Evolutionary conservation across 2,329 filamentous ascomycete genomes (phyloP), one percentile per base, ranked within the genome.

Genomic region (Fusarium redolens): DNA sequence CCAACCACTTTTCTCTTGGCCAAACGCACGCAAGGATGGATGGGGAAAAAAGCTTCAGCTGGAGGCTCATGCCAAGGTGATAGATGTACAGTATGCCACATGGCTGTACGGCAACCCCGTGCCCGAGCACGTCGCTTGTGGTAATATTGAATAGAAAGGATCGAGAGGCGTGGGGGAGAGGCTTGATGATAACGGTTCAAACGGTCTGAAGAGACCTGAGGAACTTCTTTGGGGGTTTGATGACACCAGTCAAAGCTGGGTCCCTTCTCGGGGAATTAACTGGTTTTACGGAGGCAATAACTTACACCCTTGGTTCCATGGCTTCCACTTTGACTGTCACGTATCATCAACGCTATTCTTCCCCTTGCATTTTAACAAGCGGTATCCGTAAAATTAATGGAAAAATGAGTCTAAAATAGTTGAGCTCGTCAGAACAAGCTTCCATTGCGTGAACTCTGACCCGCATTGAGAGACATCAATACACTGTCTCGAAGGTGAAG

Each of bases 71-170:
- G 43, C 43, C 61, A 44, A 58, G 60, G 22, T 41, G 20, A 40
- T 52, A 7, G n/a, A 56, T 58, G 41, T 58, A 45, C 10, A 40
- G 37, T 5, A 50, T 48, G 44, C 65, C 58, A 61, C 70, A 64
- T 48, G 31, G 55, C 18, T 38, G 47, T 52, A 38, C 66, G 56
- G 67, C 61, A 45, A 59, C 41, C 37, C 68, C 61, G 67, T 71
- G 31, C 28, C 25, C 3, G 47, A 52, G 41, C 40, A 71, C 44
- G 50, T 57, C 51, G 73, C 51, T 56, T 17, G 37, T 22, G 15
- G 37, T 33, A 25, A 57, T 22, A 28, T 48, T 48, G 18, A 11
- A 25, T 30, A 33, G 35, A 22, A 43, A 37, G 38, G 31, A 51
- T 33, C 12, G 22, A 44, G 30, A 37, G 37, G 22, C 28, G 12